Base-by-base conservation (phyloP, 2,329 filamentous ascomycete genomes). In the Rosellinia necatrix region DNA sequence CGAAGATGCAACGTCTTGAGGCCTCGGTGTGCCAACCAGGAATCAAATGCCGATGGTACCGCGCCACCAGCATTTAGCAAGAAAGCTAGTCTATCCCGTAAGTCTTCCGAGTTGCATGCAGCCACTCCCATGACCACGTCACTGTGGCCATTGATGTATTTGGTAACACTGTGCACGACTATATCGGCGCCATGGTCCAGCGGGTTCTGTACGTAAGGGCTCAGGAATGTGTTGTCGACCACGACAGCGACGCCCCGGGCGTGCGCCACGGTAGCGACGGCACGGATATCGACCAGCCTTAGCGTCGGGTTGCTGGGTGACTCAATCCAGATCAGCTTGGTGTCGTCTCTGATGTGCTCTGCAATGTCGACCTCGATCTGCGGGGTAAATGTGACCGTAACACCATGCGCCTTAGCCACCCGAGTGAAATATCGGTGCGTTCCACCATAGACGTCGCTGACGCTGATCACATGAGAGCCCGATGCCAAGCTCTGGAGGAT, bases 391-490 rank as follows among this genome's bases (percentile, higher is more conserved):
- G 93, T 96, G 60, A 97, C 94, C 66, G 89, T 86, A 51, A 99
- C 91, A 68, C 93, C 91, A 74, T 99, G 94, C 22, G 94, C 92
- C 68, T 91, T 87, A 54, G 94, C 94, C 47, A 97, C 94, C 78
- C 97, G 92, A 64, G 94, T 99, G 81, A 99, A 99, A 81, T 99
- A 99, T 69, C 94, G 85, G 78, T 99, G 94, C 37, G 94, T 99
- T 66, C 94, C 94, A 66, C 94, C 94, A 74, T 99, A 99, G 67
- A 99, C 92, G 74, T 99, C 94, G 41, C 92, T 96, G 43, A 99
- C 91, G 59, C 92, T 97, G 67, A 99, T 88, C 68, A 99, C 91
- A 77, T 99, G 94, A 43, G 91, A 94, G 60, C 92, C 92, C 10
- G 89, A 82, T 21, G 93, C 92, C 55, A 99, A 84, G 65, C 90